These are phyloP conservation scores for Apophysomyces sp. DNA, from an alignment of 371 early-diverging fungal genomes.

Conservation along the genomic window DNA sequence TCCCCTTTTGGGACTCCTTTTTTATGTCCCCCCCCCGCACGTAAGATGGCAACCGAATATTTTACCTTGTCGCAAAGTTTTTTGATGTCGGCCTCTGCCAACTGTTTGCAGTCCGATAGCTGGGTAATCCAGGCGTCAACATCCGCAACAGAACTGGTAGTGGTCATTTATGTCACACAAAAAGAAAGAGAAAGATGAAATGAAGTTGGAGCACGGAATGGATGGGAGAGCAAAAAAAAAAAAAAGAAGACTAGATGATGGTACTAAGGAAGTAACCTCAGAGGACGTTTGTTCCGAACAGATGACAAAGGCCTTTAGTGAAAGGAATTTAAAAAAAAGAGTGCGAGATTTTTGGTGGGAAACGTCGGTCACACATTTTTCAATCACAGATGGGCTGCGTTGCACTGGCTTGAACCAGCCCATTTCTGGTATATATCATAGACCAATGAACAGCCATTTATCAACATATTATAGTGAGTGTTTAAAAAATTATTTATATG, in stretches of 20 bases:
- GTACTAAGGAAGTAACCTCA: background rate
- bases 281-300: background rate
- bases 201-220: no score
- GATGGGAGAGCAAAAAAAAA: background rate
- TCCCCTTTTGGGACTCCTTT: background rate
- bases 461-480: no score
- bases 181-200: background rate
- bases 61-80: slow-evolving; percentile 91
- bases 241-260: background rate
- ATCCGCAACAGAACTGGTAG: slow-evolving; percentile 47
- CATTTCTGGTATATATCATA: no score
- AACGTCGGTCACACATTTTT: no score
- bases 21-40: background rate
- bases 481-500: no score
- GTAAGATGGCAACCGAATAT: background rate
- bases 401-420: no score
- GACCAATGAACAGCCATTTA: no score
- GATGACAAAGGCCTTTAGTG: background rate
- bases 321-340: background rate
- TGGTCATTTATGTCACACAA: slow-evolving; percentile 32
- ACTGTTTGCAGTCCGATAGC: slow-evolving; percentile 87
- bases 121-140: slow-evolving; percentile 89
- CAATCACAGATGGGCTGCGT: no score
- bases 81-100: slow-evolving; percentile 92
- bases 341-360: background rate